These are phyloP conservation scores for Phaeodactylum tricornutum DNA, from an alignment of 108 stramenopile genomes.

Conservation along the genomic window DNA sequence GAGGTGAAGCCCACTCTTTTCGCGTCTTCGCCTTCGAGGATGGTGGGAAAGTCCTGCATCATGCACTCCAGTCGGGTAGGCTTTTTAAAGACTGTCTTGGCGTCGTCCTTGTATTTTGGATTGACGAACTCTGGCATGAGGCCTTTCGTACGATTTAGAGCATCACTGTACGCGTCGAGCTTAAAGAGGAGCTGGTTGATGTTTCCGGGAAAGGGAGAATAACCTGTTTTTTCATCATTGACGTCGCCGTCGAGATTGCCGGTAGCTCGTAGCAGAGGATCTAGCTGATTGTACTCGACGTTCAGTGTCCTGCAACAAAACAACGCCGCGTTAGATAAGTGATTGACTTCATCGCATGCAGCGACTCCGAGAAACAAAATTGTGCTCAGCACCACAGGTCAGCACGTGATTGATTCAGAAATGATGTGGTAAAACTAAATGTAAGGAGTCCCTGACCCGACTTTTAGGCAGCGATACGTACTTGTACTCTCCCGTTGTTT, in stretches of 20 bases:
- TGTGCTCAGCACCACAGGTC: not conserved
- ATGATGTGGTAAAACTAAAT: slow-evolving; percentile 23
- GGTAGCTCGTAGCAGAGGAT: slow-evolving; percentile 82
- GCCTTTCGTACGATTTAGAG: slow-evolving; percentile 65
- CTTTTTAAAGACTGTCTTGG: slow-evolving; percentile 95
- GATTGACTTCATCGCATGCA: too few species aligned
- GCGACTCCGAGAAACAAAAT: not conserved
- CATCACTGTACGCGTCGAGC: slow-evolving; percentile 70
- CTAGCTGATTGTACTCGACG: slow-evolving; percentile 97
- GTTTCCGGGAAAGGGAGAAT: slow-evolving; percentile 95
- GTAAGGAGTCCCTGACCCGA: not conserved
- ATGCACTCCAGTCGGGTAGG: slow-evolving; percentile 97
- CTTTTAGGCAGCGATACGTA: slow-evolving; percentile 8
- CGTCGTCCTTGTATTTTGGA: slow-evolving; percentile 95
- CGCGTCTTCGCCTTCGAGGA: slow-evolving; percentile 46
- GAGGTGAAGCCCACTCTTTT: slow-evolving; percentile 93
- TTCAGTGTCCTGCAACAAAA: slow-evolving; percentile 69
- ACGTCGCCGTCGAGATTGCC: slow-evolving; percentile 85
- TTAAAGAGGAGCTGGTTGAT: slow-evolving; percentile 93
- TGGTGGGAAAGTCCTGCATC: slow-evolving; percentile 97
- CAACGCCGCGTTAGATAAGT: too few species aligned
- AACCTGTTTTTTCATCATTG: slow-evolving; percentile 81
- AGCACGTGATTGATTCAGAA: slow-evolving; percentile 9
- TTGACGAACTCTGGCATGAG: slow-evolving; percentile 96
- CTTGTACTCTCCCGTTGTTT: slow-evolving; percentile 25